Base-by-base conservation (phyloP, 2,329 filamentous ascomycete species). In the Fusarium equiseti region DNA sequence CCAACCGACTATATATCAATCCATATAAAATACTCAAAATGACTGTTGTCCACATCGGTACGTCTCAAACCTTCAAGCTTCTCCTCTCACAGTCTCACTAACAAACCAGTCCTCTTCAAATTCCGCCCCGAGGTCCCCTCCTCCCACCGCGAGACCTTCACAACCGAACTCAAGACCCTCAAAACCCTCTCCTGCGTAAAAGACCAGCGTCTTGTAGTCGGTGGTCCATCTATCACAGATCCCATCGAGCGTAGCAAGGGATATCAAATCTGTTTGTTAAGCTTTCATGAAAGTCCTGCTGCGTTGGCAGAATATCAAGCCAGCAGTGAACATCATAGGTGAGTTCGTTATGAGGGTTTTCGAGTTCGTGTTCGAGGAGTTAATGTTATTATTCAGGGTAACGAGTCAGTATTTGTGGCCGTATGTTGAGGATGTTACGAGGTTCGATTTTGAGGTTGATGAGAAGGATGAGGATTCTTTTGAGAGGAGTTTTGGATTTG, bases 391-490 rank as follows among this genome's bases (percentile, higher is more conserved):
- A 5, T 8, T 6, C 4, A 88, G 86, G 53, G 84, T 88, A 0
- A 88, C 86, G 0, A 83, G 79, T 31, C 82, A 80, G 6, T 85
- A 84, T 53, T 76, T 88, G 10, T 86, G 83, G 76, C 86, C 86
- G 0, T 88, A 81, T 69, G 84, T 83, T 20, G 85, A 88, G 53
- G 85, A 88, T 59, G 75, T 88, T 2, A 80, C 81, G 18, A 78
- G 86, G 20, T 88, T 87, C 70, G 86, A 88, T 68, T 88, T 88
- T 66, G 85, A 88, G 57, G 82, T 86, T 24, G 80, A 81, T 5
- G 63, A 75, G 12, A 80, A 80, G 45, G 82, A 83, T 63, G 79
- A 82, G 61, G 56, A 68, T 43, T 58, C 75, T 40, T 75, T 74
- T 60, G 60, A 73, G 18, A 67, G 31, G 26, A 58, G 32, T 13